Base-by-base conservation (phyloP, 139 green algal genomes). In the Tetratostichococcus sp. region DNA sequence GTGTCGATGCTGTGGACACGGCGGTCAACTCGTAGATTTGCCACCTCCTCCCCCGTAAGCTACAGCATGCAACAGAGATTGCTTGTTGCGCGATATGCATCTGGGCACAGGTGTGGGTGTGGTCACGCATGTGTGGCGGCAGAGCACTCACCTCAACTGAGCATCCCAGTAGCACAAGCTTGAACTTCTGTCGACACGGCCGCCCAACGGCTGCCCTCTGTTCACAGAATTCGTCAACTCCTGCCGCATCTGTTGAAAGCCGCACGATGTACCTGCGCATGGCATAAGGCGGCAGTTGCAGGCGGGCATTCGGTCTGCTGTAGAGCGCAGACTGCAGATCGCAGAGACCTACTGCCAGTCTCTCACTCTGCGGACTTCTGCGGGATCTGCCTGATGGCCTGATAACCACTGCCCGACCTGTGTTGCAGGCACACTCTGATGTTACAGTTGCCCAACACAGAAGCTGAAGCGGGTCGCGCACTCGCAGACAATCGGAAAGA, bases 241-340 rank as follows among this genome's bases (percentile, higher is more conserved):
- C 75, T 4, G 34, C 33, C 28, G 35, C 39, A 28, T 19, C n/a
- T 21, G 28, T 34, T 35, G 65, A 50, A 19, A 80, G 34, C 16
- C 30, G 30, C 28, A 80, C 59, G 6, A 80, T 32, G 62, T 70
- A 80, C 59, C 75, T 80, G 75, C 59, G 66, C 22, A 68, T n/a
- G n/a, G n/a, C n/a, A n/a, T n/a, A n/a, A n/a, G n/a, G n/a, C n/a
- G n/a, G 14, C 39, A 50, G 39, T 22, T 50, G 39, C 39, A 14
- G 39, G 8, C 39, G 8, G 14, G 39, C 8, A 50, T 50, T 8
- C 39, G 39, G 39, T 8, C 8, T 14, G 39, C 8, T 50, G 39
- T 50, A n/a, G n/a, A n/a, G n/a, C n/a, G n/a, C n/a, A n/a, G n/a
- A n/a, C n/a, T n/a, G n/a, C n/a, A n/a, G n/a, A n/a, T n/a, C n/a